Evolutionary conservation across 1,284 basidiomycete species (phyloP).

Genomic region (Neolentinus lepideus): DNA sequence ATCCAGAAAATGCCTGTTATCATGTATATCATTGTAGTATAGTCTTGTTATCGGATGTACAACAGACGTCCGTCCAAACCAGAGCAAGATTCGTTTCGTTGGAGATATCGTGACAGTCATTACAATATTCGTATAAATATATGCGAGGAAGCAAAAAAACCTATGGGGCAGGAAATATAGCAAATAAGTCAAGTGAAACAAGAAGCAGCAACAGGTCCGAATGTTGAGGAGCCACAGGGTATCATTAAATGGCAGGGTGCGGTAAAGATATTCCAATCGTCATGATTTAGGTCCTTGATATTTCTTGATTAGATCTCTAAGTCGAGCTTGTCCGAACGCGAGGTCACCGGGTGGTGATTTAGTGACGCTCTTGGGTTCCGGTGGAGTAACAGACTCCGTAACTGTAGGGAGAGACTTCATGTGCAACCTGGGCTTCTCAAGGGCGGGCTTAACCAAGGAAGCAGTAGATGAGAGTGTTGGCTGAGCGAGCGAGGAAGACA

Average conservation of each 20-base stretch:
- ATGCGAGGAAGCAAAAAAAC: background rate
- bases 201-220: background rate
- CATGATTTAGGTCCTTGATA: constrained; percentile 43
- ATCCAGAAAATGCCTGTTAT: too few species aligned
- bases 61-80: background rate
- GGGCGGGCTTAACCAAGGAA: constrained; percentile 44
- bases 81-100: background rate
- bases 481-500: constrained; percentile 62
- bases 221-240: background rate
- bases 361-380: constrained; percentile 15
- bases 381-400: constrained; percentile 6
- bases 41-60: too few species aligned
- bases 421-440: constrained; percentile 2
- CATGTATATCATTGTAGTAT: too few species aligned
- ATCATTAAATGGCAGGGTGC: background rate
- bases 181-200: background rate
- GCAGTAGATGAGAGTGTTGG: constrained; percentile 69
- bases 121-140: background rate
- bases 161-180: background rate
- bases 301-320: constrained; percentile 73
- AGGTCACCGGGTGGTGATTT: constrained; percentile 32
- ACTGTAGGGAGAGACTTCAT: constrained; percentile 1
- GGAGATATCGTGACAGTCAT: background rate
- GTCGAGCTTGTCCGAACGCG: constrained; percentile 66
- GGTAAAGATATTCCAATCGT: background rate